Percentiles rank a stretch among this genome's conserved stretches.
Conservation (phyloP, 768 basidiomycete species). For the Terana coerulea region DNA sequence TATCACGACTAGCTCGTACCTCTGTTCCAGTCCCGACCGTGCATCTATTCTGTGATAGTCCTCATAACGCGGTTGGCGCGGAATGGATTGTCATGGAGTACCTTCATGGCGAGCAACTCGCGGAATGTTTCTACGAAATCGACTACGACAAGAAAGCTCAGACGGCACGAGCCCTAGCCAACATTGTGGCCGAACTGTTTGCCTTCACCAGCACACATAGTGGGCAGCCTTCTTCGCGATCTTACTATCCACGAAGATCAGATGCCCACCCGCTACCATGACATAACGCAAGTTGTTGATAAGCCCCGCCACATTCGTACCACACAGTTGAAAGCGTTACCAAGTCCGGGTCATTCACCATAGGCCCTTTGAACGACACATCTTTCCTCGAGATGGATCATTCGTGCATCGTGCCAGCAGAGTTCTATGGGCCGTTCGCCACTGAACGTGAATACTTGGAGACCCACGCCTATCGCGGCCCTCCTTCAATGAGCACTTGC, state of each 20-base stretch:
- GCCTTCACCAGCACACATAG: background rate
- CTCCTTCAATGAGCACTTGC: background rate
- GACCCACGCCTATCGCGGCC: background rate
- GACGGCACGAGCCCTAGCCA: background rate
- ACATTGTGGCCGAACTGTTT: background rate
- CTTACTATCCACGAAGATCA: slow-evolving; percentile 19
- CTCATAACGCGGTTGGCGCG: background rate
- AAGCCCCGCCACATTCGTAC: too few species aligned
- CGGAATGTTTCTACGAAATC: background rate
- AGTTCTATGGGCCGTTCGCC: background rate
- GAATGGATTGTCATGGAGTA: background rate
- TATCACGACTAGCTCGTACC: background rate
- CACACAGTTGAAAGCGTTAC: background rate
- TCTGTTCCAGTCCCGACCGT: background rate
- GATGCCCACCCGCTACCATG: slow-evolving; percentile 23
- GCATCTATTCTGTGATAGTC: background rate
- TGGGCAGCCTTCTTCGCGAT: background rate
- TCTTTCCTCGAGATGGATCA: background rate
- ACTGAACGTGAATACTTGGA: background rate
- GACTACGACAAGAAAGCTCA: background rate
- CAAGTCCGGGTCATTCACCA: background rate
- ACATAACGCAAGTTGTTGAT: background rate
- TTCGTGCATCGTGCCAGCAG: background rate
- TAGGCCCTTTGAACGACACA: background rate
- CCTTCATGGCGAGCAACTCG: background rate